Base-by-base conservation (phyloP, 192 early-diverging fungal genomes). In the Coemansia sp. region DNA sequence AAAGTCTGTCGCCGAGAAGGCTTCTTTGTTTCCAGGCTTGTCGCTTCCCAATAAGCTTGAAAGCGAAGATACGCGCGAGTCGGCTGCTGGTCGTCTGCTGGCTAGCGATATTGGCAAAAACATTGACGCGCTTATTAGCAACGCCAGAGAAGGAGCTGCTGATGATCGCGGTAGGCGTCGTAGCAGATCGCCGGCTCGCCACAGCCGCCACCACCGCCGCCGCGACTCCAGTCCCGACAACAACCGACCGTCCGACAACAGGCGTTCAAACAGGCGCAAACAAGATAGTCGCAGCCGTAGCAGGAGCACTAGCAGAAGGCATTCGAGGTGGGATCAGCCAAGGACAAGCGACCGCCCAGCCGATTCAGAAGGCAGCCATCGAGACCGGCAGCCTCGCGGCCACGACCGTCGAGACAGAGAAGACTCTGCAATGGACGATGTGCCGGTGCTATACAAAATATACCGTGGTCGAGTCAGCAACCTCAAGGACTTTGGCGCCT, bases 401-500 rank as follows among this genome's bases (percentile, higher is more conserved):
- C 1, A 35, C 2, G 49, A 20, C 43, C 56, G 36, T 24, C 49
- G 31, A 27, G 58, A 37, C 14, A 56, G 38, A 19, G 29, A 42
- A 24, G 45, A 54, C 14, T 59, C 68, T 5, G 51, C 24, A 14
- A 12, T 92, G 15, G 95, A 97, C 59, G 91, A 93, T 20, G 85
- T 82, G 1, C 95, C 97, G 0, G 72, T 97, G 0, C 74, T 96
- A 1, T 96, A 96, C 85, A 95, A 97, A 69, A 96, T 99, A 29
- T 99, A 99, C 73, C 64, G 79, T 29, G 97, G 95, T 11, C 87
- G 79, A 25, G 89, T 98, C 15, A 86, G 90, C 4, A 93, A 90
- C 60, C 84, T 96, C 29, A 93, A 91, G 57, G 94, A 96, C 39
- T 99, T 98, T 87, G 97, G 97, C 17, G 94, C 89, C 1, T 99